These are phyloP conservation scores for Acaromyces ingoldii DNA, from an alignment of 1,284 basidiomycete genomes.

Conservation along the genomic window DNA sequence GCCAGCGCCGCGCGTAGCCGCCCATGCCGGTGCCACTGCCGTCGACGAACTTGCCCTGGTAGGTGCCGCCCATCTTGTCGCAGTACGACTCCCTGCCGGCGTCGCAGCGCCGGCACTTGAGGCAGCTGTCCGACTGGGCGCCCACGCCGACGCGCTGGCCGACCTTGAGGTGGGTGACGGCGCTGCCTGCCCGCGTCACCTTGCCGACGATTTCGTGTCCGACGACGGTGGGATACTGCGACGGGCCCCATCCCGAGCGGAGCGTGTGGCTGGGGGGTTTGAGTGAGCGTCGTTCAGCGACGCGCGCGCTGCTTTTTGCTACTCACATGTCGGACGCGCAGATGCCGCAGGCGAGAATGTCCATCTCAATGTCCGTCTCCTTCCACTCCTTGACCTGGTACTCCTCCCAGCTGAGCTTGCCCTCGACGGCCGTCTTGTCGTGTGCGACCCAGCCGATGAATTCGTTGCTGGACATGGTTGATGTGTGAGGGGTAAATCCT, in stretches of 20 bases:
- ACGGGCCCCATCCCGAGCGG: constrained; percentile 35
- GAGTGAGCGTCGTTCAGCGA: not conserved
- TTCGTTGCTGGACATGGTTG: too few species aligned
- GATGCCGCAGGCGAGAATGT: constrained; percentile 31
- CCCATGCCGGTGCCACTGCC: constrained; percentile 29
- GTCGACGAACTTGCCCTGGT: constrained; percentile 58
- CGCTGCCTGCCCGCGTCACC: constrained; percentile 51
- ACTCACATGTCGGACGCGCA: constrained; percentile 5
- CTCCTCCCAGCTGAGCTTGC: constrained; percentile 34
- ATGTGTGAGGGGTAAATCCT: too few species aligned
- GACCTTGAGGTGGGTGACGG: constrained; percentile 59
- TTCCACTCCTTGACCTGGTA: constrained; percentile 28
- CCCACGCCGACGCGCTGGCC: constrained; percentile 65
- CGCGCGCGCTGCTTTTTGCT: not conserved
- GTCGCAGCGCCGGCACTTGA: constrained; percentile 59
- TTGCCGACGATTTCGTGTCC: constrained; percentile 64
- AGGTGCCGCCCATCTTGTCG: constrained; percentile 41
- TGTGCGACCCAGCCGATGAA: constrained; percentile 40
- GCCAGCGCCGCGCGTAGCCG: constrained; percentile 38
- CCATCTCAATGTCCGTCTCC: constrained; percentile 35
- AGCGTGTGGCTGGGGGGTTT: constrained; percentile 28
- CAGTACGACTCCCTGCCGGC: constrained; percentile 34
- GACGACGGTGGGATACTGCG: constrained; percentile 27
- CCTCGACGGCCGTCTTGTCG: constrained; percentile 28
- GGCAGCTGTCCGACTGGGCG: constrained; percentile 60